Conservation (phyloP, 1,139 yeast species). For the Oligophagozyma castellii region DNA sequence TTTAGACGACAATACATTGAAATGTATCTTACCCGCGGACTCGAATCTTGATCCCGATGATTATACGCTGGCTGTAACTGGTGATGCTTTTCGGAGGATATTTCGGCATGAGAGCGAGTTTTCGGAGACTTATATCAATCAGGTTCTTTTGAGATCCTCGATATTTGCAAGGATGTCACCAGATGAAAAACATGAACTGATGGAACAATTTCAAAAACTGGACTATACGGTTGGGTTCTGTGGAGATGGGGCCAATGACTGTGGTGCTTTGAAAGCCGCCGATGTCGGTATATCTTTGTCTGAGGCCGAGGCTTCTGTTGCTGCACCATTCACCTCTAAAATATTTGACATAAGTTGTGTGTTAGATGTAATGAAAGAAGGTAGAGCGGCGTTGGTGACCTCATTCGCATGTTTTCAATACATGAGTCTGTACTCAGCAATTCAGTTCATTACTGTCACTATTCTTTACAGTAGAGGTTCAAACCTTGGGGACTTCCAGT, state of each 20-base stretch:
- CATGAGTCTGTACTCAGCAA: slow-evolving; percentile 94
- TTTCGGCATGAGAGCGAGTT: slow-evolving; percentile 35
- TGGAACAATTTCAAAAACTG: slow-evolving; percentile 66
- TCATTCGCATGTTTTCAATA: slow-evolving; percentile 94
- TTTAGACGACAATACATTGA: slow-evolving; percentile 51
- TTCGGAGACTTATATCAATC: slow-evolving; percentile 32
- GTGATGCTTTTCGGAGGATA: slow-evolving; percentile 74
- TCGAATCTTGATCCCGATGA: slow-evolving; percentile 17
- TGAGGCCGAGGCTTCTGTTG: slow-evolving; percentile 97
- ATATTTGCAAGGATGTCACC: slow-evolving; percentile 98
- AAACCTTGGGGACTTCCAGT: slow-evolving; percentile 95
- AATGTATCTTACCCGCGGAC: slow-evolving; percentile 37
- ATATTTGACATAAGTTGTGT: slow-evolving; percentile 87
- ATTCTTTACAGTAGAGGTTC: slow-evolving; percentile 80
- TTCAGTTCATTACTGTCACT: slow-evolving; percentile 80
- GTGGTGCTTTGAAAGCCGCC: slow-evolving; percentile 96
- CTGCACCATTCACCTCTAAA: slow-evolving; percentile 93
- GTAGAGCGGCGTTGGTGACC: slow-evolving; percentile 87
- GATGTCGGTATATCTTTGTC: slow-evolving; percentile 92
- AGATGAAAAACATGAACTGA: slow-evolving; percentile 92
- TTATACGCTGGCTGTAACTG: slow-evolving; percentile 75
- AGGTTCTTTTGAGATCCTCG: slow-evolving; percentile 56
- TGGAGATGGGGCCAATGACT: slow-evolving; percentile 96
- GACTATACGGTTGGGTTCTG: slow-evolving; percentile 95
- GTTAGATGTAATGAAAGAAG: slow-evolving; percentile 79